These are phyloP conservation scores for Neocallimastix lanati DNA, from an alignment of 192 early-diverging fungal species.

Conservation along the genomic window DNA sequence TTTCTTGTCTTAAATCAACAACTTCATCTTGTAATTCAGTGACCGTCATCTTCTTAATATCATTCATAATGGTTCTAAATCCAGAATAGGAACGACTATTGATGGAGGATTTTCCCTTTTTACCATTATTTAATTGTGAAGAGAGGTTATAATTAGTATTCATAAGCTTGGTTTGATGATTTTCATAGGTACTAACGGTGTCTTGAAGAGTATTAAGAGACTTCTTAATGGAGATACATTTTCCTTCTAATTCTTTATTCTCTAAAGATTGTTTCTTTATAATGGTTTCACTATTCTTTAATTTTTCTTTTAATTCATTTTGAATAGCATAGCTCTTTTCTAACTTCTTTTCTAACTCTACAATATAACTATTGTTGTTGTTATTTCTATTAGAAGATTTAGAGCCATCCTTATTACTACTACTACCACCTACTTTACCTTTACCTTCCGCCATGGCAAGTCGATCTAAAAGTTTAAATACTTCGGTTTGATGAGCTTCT, in stretches of 20 bases:
- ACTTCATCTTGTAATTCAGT: neutral
- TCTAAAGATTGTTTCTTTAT: neutral
- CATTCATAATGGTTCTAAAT: neutral
- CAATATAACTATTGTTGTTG: neutral
- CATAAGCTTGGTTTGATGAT: neutral
- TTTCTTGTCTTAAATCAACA: neutral
- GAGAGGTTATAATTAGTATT: neutral
- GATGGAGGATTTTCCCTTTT: neutral
- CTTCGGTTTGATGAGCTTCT: neutral
- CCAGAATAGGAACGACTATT: neutral
- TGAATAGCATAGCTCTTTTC: neutral
- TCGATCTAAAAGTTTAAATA: neutral
- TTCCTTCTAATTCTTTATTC: neutral
- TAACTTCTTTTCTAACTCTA: neutral
- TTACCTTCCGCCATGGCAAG: neutral
- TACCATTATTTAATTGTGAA: neutral
- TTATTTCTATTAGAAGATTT: neutral
- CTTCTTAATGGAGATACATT: neutral
- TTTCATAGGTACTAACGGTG: neutral
- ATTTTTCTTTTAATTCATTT: neutral
- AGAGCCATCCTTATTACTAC: too few species aligned
- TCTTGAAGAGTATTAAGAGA: neutral
- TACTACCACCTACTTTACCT: too few species aligned
- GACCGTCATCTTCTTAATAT: neutral
- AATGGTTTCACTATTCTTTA: neutral